Percentiles rank a stretch among this genome's conserved stretches.
Conservation (phyloP, 345 rosid genomes). For the Nasturtium officinale region DNA sequence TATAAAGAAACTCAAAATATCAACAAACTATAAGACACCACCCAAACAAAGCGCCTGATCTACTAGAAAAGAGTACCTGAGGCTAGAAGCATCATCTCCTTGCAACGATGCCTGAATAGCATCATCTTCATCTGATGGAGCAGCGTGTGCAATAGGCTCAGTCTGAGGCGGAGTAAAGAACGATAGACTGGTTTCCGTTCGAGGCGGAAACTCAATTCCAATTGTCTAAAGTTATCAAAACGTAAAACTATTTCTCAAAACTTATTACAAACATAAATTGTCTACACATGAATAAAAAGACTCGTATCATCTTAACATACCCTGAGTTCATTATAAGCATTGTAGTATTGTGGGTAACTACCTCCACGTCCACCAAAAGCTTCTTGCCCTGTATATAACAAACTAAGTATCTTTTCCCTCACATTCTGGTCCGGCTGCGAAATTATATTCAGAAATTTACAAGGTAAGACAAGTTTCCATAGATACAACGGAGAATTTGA, state of each 20-base stretch:
- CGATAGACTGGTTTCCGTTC: slow-evolving; percentile 69
- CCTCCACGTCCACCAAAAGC: slow-evolving; percentile 84
- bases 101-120: slow-evolving; percentile 84
- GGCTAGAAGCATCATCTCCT: slow-evolving; percentile 79
- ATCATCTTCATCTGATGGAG: slow-evolving; percentile 71
- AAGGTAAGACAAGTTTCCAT: slow-evolving; percentile 11
- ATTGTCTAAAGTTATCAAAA: slow-evolving; percentile 50
- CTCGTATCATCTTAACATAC: slow-evolving; percentile 44
- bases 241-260: neutral
- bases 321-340: slow-evolving; percentile 83
- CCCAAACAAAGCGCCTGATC: slow-evolving; percentile 7
- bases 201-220: slow-evolving; percentile 93
- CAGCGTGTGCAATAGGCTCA: slow-evolving; percentile 52
- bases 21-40: neutral
- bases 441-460: slow-evolving; percentile 19
- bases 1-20: slow-evolving; percentile 36
- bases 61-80: slow-evolving; percentile 55
- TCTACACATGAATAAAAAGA: slow-evolving; percentile 16
- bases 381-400: slow-evolving; percentile 55
- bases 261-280: neutral
- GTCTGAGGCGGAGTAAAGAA: slow-evolving; percentile 93
- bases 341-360: slow-evolving; percentile 74
- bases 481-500: neutral
- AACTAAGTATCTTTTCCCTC: slow-evolving; percentile 79
- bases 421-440: slow-evolving; percentile 86